phyloP scores from a whole-genome alignment of 2,329 filamentous ascomycete genomes.

The Claviceps quebecensis region DNA sequence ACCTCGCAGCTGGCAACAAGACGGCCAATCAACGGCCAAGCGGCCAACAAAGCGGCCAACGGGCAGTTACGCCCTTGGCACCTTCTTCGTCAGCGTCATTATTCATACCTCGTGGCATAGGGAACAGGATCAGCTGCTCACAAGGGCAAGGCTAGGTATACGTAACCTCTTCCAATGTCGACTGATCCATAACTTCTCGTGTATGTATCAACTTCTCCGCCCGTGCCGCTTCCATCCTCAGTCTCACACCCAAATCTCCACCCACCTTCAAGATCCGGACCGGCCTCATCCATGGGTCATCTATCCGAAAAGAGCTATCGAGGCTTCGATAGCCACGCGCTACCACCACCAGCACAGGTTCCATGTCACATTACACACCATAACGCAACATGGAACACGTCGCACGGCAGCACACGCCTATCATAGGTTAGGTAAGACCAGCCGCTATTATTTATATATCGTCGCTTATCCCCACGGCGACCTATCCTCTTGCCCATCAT shows the following conservation, averaged over 20 bases:
- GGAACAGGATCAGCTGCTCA: slow-evolving; percentile 1
- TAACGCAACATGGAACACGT: no score
- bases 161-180: not conserved
- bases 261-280: not conserved
- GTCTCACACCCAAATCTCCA: not conserved
- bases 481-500: not conserved
- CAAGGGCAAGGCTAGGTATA: not conserved
- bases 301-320: not conserved
- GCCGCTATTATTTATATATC: not conserved
- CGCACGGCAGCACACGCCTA: no score
- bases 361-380: no score
- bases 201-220: not conserved
- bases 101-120: not conserved
- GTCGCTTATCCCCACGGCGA: not conserved
- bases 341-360: no score
- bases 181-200: not conserved
- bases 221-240: not conserved
- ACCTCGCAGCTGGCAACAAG: no score
- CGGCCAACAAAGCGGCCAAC: no score
- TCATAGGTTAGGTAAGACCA: no score
- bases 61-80: no score
- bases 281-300: not conserved
- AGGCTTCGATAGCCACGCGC: not conserved
- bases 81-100: no score
- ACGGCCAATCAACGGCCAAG: no score